Conservation (phyloP, 169 alveolate genomes). For the Plasmodium gonderi region DNA sequence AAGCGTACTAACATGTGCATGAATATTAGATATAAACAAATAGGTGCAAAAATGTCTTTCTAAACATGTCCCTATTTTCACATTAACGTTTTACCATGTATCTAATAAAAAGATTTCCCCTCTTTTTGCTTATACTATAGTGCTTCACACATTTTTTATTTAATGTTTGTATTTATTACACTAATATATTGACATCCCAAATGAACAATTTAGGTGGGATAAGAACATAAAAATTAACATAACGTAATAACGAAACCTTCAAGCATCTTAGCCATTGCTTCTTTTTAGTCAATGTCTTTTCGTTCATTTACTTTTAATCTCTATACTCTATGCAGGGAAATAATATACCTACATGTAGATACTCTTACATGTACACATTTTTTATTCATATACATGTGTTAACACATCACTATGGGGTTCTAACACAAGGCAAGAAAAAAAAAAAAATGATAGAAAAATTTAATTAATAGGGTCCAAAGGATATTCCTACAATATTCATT, state of each 20-base stretch:
- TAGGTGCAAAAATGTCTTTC: not conserved
- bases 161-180: not conserved
- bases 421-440: not conserved
- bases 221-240: not conserved
- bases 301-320: not conserved
- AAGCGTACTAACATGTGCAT: not conserved
- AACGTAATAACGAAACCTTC: not conserved
- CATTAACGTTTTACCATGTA: not conserved
- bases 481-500: not conserved
- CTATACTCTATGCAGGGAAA: not conserved
- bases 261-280: not conserved
- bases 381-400: not conserved
- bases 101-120: not conserved
- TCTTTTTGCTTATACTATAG: not conserved
- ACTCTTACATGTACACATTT: not conserved
- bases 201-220: not conserved
- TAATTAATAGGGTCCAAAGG: not conserved
- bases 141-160: not conserved
- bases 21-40: not conserved
- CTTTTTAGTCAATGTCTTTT: no score
- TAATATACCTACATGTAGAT: not conserved
- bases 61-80: not conserved
- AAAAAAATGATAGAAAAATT: not conserved
- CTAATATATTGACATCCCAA: not conserved
- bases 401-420: not conserved